Percentiles rank a stretch among this genome's conserved stretches.
These are phyloP conservation scores for Petunia axillaris DNA, from an alignment of 257 asterid genomes.

Conservation along the genomic window DNA sequence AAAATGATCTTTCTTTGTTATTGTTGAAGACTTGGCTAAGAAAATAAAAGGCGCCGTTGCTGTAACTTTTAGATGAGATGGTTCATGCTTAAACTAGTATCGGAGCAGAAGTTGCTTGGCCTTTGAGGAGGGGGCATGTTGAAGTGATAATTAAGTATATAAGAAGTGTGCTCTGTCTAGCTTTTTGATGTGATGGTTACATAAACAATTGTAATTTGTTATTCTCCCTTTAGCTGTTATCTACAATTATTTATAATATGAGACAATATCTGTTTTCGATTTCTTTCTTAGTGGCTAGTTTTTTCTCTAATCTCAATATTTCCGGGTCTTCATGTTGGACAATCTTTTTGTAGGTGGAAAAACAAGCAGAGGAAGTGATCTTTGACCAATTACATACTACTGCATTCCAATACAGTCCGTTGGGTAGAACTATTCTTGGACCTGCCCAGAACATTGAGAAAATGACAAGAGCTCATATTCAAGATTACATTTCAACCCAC, in stretches of 20 bases:
- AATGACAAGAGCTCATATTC: slow-evolving; percentile 56
- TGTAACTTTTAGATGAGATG: too few relatives aligned
- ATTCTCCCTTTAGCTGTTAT: not conserved
- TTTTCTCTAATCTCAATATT: not conserved
- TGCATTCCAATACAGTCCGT: slow-evolving; percentile 85
- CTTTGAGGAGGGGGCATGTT: too few relatives aligned
- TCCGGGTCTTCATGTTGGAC: not conserved
- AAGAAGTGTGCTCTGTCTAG: too few relatives aligned
- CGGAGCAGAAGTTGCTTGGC: too few relatives aligned
- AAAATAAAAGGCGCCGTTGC: too few relatives aligned
- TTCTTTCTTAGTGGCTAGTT: not conserved
- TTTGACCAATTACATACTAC: slow-evolving; percentile 91
- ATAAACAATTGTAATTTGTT: too few relatives aligned
- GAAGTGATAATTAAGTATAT: too few relatives aligned
- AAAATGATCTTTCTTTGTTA: too few relatives aligned
- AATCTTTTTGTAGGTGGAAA: slow-evolving; percentile 63
- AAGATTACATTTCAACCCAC: slow-evolving; percentile 68
- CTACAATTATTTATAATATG: not conserved
- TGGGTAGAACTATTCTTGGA: slow-evolving; percentile 88
- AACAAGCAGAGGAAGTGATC: slow-evolving; percentile 77
- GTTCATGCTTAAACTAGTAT: too few relatives aligned
- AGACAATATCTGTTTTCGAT: not conserved
- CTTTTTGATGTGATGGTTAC: too few relatives aligned
- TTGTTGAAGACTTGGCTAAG: too few relatives aligned
- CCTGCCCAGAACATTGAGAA: slow-evolving; percentile 68